These are phyloP conservation scores for Phoma sp. DNA, from an alignment of 2,329 filamentous ascomycete genomes.

Conservation along the genomic window DNA sequence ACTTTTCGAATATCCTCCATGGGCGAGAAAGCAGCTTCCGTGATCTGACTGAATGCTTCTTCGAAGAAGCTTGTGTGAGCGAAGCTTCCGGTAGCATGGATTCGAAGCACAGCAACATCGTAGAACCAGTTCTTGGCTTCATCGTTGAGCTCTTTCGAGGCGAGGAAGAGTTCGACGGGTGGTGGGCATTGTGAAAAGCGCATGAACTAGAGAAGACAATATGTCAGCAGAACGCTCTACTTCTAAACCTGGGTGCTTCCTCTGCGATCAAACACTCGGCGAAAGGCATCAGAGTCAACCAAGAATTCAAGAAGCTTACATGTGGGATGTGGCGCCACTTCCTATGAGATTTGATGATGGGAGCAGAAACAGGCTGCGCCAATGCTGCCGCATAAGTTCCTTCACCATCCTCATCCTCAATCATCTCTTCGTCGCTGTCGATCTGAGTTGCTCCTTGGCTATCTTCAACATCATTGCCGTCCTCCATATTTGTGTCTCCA, in stretches of 20 bases:
- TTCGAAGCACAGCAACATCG: conserved; percentile 34
- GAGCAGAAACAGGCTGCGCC: not conserved
- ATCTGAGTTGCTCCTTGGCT: not conserved
- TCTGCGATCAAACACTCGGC: too few relatives aligned
- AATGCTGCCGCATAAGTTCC: not conserved
- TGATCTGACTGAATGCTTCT: conserved; percentile 34
- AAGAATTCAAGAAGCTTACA: not conserved
- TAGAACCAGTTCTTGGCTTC: conserved; percentile 45
- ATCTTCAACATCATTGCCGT: not conserved
- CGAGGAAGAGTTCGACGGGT: conserved; percentile 36
- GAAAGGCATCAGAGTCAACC: too few relatives aligned
- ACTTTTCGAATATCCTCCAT: conserved; percentile 43
- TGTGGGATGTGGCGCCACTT: conserved; percentile 45
- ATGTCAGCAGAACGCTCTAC: not conserved
- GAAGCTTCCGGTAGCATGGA: conserved; percentile 43
- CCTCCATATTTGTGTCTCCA: not conserved
- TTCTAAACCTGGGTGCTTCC: not conserved
- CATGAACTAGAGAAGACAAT: conserved; percentile 30
- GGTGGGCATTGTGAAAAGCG: conserved; percentile 39
- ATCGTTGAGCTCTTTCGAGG: conserved; percentile 35
- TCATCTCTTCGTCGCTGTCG: conserved; percentile 12
- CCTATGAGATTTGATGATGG: conserved; percentile 20
- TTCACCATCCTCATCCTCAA: conserved; percentile 1
- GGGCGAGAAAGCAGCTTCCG: conserved; percentile 40
- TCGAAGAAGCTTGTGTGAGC: conserved; percentile 44